Conservation (phyloP, 345 rosid species). For the Luvunga scandens region DNA sequence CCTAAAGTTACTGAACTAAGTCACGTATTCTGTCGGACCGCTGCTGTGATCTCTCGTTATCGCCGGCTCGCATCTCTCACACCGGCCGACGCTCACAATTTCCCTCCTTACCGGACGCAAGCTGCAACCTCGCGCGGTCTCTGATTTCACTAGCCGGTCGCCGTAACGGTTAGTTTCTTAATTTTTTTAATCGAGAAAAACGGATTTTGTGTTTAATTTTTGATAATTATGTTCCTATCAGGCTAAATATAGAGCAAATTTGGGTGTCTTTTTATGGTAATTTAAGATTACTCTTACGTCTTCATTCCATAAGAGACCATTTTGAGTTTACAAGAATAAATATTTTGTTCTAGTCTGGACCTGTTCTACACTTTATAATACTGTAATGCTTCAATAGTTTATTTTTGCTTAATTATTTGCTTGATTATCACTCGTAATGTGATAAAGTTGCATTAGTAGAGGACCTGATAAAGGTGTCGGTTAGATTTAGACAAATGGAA, state of each 20-base stretch:
- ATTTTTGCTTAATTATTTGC: background rate
- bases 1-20: no score
- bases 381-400: background rate
- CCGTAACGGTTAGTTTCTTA: background rate
- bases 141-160: background rate
- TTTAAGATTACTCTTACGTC: background rate
- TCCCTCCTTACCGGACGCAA: no score
- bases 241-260: background rate
- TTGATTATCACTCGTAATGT: background rate
- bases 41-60: background rate
- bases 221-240: background rate
- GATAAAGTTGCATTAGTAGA: background rate
- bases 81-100: background rate
- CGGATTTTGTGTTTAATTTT: background rate
- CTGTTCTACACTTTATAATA: background rate
- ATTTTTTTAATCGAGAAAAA: background rate
- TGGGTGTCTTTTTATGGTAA: background rate
- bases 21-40: no score
- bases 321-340: background rate
- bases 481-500: background rate
- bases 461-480: background rate
- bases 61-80: background rate
- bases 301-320: background rate
- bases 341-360: background rate
- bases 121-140: background rate